These are phyloP conservation scores for Orbilia ellipsospora DNA, from an alignment of 2,329 filamentous ascomycete species.

Conservation along the genomic window DNA sequence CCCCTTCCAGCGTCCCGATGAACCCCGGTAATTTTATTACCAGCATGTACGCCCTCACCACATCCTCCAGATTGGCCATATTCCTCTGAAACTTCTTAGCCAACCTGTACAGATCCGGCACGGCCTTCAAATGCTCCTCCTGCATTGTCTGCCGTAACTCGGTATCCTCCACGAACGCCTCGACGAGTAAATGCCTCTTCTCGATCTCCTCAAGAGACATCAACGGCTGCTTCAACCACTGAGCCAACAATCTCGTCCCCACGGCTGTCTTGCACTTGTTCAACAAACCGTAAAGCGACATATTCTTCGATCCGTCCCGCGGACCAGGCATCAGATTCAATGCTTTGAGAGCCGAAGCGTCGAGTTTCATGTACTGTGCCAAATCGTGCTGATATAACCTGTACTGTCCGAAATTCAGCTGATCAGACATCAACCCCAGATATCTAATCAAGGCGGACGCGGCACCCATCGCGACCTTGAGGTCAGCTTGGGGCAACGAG, in stretches of 20 bases:
- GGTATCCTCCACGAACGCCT: conserved; percentile 92
- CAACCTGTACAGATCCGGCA: conserved; percentile 92
- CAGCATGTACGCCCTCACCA: conserved; percentile 94
- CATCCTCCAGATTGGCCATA: conserved; percentile 91
- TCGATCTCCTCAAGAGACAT: conserved; percentile 93
- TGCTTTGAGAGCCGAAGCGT: conserved; percentile 91
- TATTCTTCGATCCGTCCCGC: conserved; percentile 92
- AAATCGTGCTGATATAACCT: conserved; percentile 97
- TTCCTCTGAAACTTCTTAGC: conserved; percentile 95
- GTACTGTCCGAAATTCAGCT: conserved; percentile 96
- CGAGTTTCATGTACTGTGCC: conserved; percentile 97
- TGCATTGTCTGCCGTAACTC: conserved; percentile 95
- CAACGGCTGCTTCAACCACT: conserved; percentile 97
- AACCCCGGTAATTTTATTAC: conserved; percentile 91
- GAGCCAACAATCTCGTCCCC: conserved; percentile 86
- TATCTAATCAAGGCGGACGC: conserved; percentile 95
- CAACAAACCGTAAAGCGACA: conserved; percentile 92
- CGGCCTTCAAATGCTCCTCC: conserved; percentile 90
- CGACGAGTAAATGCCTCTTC: conserved; percentile 89
- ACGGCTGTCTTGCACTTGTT: conserved; percentile 98
- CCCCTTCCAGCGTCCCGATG: conserved; percentile 84
- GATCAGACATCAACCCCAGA: conserved; percentile 80
- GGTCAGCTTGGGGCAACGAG: conserved; percentile 85
- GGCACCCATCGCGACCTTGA: conserved; percentile 96
- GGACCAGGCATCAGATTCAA: conserved; percentile 97